A percentile compares a stretch with the other conserved stretches of the same genome.
phyloP scores from a whole-genome alignment of 1,139 yeast genomes.

The Geotrichum histeridarum region DNA sequence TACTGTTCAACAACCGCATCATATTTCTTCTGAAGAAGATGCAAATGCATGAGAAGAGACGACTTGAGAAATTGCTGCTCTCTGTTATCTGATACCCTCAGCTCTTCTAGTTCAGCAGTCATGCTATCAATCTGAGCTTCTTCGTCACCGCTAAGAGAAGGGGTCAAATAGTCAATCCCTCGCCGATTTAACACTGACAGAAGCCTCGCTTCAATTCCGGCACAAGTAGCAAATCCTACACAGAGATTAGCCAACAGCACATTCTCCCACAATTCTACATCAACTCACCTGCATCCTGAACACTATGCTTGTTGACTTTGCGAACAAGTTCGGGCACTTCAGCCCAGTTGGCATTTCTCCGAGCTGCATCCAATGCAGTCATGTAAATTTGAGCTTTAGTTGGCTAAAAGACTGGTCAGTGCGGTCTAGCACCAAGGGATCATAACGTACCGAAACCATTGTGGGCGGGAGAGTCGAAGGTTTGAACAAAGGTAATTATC shows the following conservation, averaged over 20 bases:
- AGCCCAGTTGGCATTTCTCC: conserved; percentile 24
- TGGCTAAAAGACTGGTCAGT: neutral
- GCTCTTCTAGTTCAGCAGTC: conserved; percentile 3
- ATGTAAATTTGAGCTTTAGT: conserved; percentile 19
- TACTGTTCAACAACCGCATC: conserved; percentile 20
- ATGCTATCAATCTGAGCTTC: conserved; percentile 4
- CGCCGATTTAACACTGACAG: neutral
- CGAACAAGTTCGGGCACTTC: conserved; percentile 26
- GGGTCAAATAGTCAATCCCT: conserved; percentile 15
- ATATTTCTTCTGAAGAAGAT: conserved; percentile 23
- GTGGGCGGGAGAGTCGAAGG: neutral
- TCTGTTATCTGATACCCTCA: neutral
- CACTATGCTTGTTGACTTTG: conserved; percentile 24
- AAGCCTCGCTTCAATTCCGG: conserved; percentile 15
- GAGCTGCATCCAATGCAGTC: conserved; percentile 24
- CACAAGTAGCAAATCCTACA: conserved; percentile 15
- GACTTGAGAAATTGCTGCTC: conserved; percentile 23
- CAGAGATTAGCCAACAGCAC: too few relatives aligned
- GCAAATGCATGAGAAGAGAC: conserved; percentile 26
- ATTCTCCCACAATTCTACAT: too few relatives aligned
- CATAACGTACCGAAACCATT: conserved; percentile 9
- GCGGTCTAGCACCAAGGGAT: neutral
- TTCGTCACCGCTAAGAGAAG: conserved; percentile 2
- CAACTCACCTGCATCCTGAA: conserved; percentile 18
- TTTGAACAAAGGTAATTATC: too few relatives aligned